phyloP scores from a whole-genome alignment of 805 yeast species.

The Yamadazyma sp. region DNA sequence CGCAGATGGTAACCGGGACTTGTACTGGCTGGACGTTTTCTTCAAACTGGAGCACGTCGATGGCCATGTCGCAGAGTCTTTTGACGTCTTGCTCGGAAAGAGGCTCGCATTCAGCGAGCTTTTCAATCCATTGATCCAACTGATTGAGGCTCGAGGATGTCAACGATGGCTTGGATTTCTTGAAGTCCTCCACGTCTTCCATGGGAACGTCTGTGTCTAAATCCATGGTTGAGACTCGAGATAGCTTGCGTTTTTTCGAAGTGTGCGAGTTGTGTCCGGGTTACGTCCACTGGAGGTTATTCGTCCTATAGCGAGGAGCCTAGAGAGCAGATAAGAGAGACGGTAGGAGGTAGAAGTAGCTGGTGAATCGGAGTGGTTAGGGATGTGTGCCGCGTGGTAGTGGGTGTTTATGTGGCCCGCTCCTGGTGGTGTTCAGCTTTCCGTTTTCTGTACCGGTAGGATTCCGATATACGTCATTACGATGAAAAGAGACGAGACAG shows the following conservation, averaged over 20 bases:
- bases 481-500: no score
- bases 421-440: no score
- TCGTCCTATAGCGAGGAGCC: no score
- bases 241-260: background rate
- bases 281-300: background rate
- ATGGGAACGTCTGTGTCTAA: conserved; percentile 79
- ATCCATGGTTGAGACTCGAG: conserved; percentile 48
- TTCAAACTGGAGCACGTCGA: conserved; percentile 86
- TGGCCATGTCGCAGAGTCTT: conserved; percentile 83
- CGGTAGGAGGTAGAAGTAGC: background rate
- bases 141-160: conserved; percentile 55
- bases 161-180: conserved; percentile 17
- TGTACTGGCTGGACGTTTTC: conserved; percentile 94
- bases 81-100: conserved; percentile 78
- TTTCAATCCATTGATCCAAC: conserved; percentile 86
- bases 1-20: conserved; percentile 96
- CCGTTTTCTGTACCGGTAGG: no score
- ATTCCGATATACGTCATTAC: no score
- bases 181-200: conserved; percentile 69
- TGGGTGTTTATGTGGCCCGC: no score
- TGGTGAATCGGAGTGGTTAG: background rate
- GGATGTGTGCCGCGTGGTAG: no score
- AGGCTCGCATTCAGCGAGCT: conserved; percentile 75
- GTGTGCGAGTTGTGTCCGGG: background rate
- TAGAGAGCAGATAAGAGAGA: background rate